These are phyloP conservation scores for Cordyceps militaris DNA, from an alignment of 2,329 filamentous ascomycete species.

Conservation along the genomic window DNA sequence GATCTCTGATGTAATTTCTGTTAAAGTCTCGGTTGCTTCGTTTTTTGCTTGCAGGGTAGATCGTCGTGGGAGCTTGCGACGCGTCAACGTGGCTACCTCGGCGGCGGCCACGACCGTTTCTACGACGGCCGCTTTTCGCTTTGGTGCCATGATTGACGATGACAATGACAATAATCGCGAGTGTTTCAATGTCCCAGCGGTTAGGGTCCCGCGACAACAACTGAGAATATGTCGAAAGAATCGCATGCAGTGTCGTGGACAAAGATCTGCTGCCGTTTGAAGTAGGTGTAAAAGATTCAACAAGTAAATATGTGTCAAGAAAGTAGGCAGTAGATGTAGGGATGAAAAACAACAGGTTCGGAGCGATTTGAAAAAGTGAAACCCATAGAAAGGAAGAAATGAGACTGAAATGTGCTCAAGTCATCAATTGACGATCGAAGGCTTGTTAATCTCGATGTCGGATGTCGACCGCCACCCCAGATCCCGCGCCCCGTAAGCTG, in stretches of 20 bases:
- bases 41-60: neutral
- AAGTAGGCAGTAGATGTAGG: no score
- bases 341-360: no score
- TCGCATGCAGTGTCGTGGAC: neutral
- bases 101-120: neutral
- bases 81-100: neutral
- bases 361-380: no score
- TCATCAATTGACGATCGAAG: neutral
- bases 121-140: neutral
- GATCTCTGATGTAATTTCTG: neutral
- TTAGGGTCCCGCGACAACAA: neutral
- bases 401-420: no score
- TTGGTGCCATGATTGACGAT: neutral
- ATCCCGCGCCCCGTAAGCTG: neutral
- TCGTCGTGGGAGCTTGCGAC: slow-evolving; percentile 1
- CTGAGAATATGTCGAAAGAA: neutral
- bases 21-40: neutral
- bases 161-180: neutral
- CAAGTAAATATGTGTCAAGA: no score
- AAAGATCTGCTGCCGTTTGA: neutral
- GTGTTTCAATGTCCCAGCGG: neutral
- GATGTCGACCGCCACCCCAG: neutral
- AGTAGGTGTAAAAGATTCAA: no score
- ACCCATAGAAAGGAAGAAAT: neutral
- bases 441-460: neutral